Percentiles rank a stretch among this genome's conserved stretches.
Evolutionary conservation across 78 protist species (phyloP).

Genomic region (Monocercomonoides exilis): DNA sequence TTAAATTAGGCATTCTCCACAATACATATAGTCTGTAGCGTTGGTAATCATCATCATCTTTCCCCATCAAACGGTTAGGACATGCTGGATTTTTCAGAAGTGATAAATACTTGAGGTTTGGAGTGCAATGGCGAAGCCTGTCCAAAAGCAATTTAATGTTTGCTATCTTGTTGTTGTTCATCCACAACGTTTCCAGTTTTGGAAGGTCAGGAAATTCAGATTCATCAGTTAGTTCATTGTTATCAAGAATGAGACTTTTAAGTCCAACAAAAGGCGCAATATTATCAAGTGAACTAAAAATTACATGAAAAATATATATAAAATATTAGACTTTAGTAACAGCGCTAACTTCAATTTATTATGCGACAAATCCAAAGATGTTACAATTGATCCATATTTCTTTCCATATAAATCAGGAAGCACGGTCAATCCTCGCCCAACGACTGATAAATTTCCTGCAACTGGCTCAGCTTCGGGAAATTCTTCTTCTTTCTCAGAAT

Average conservation of each 20-base stretch:
- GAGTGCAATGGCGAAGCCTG: neutral
- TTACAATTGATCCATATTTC: neutral
- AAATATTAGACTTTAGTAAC: neutral
- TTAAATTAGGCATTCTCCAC: neutral
- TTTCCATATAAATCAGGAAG: neutral
- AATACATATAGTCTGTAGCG: slow-evolving; percentile 21
- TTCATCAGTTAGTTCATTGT: neutral
- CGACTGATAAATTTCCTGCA: neutral
- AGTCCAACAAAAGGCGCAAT: neutral
- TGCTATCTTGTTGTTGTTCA: slow-evolving; percentile 20
- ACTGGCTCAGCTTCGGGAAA: neutral
- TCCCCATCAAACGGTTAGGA: slow-evolving; percentile 19
- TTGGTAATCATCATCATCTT: slow-evolving; percentile 31
- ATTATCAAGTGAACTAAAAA: neutral
- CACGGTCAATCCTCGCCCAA: neutral
- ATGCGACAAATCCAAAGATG: neutral
- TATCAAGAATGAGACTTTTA: slow-evolving; percentile 13
- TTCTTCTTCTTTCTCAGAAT: too few relatives aligned
- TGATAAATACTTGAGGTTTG: slow-evolving; percentile 5
- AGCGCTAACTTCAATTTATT: neutral
- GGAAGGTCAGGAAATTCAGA: neutral
- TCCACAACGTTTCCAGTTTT: neutral
- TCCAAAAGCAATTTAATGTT: neutral
- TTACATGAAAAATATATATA: neutral
- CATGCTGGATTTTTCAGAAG: slow-evolving; percentile 39